Base-by-base conservation (phyloP, 2,329 filamentous ascomycete species). In the Sphaceloma murrayae region DNA sequence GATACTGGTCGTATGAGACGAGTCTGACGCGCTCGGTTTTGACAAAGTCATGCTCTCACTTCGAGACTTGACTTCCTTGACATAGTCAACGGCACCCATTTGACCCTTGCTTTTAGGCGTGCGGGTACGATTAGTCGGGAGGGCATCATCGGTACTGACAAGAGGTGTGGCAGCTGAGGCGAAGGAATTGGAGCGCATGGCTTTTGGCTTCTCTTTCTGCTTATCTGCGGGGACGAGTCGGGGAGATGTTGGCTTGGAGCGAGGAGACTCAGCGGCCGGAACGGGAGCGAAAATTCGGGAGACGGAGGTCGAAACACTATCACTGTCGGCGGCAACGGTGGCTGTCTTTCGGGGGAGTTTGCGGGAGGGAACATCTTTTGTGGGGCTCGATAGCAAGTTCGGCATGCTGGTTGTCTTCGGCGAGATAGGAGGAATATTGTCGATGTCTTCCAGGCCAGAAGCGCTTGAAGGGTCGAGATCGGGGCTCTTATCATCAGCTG, bases 81-180 rank as follows among this genome's bases (percentile, higher is more conserved):
- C 42, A 60, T 57, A 29, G 58, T 64, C 31, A 8, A 49, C 69
- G 17, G 81, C 81, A 56, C 75, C 67, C 47, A 68, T 69, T 39
- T 77, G 69, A 27, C 78, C 73, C 2, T 74, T 72, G 48, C 73
- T 34, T 10, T 31, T 45, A 22, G 34, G 75, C 51, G 75, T 74
- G 5, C 56, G 52, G 13, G 52, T 44, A 9, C 56, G 54, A 9
- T 78, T 69, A 48, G 86, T 80, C 14, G 78, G 77, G 49, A 80
- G 79, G 1, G 75, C 71, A 24, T 73, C 70, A 53, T 86, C 80
- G 6, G 36, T 77, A 21, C 75, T 77, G 5, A 88, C 74, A 14
- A 80, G 67, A 1, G 84, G 80, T 45, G 76, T 72, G 2, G 80
- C 73, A 18, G 74, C 72, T 46, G 67, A 70, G 8, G 77, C 74